Percentiles rank a stretch among this genome's conserved stretches.
Conservation (phyloP, 768 basidiomycete genomes). For the Epithele typhae region DNA sequence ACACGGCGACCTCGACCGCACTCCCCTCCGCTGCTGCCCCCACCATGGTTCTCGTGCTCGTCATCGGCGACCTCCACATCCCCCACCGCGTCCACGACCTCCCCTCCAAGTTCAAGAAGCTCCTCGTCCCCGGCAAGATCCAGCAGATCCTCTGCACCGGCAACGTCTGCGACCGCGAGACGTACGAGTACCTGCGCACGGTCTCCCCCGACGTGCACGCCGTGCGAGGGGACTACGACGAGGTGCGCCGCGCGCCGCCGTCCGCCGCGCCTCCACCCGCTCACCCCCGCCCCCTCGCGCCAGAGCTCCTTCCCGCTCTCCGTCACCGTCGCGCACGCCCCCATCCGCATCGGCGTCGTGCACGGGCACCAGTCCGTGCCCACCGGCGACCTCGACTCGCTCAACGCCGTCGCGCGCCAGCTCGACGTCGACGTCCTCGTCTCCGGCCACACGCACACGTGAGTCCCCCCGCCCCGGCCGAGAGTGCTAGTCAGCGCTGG, state of each 20-base stretch:
- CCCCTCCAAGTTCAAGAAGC: constrained; percentile 94
- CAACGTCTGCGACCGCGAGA: constrained; percentile 96
- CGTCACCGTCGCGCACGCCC: constrained; percentile 72
- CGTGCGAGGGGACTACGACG: constrained; percentile 94
- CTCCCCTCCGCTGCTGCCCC: not conserved
- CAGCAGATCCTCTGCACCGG: constrained; percentile 97
- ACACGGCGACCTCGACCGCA: not conserved
- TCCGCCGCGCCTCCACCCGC: not conserved
- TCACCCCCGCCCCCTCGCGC: constrained; percentile 27
- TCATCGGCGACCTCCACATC: constrained; percentile 94
- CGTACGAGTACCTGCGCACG: constrained; percentile 91
- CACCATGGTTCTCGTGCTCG: constrained; percentile 86
- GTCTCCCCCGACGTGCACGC: constrained; percentile 92
- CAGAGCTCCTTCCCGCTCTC: constrained; percentile 75
- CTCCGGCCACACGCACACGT: constrained; percentile 94
- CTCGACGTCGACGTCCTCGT: constrained; percentile 98
- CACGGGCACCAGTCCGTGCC: constrained; percentile 95
- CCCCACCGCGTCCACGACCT: constrained; percentile 88
- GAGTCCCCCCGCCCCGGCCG: no score
- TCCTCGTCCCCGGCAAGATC: constrained; percentile 86
- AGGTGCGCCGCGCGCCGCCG: constrained; percentile 48
- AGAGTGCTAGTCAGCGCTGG: not conserved
- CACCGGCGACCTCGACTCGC: constrained; percentile 86
- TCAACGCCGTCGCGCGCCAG: constrained; percentile 83
- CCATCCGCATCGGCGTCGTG: constrained; percentile 87